Conservation (phyloP, 805 yeast species). For the Candida incommunis region DNA sequence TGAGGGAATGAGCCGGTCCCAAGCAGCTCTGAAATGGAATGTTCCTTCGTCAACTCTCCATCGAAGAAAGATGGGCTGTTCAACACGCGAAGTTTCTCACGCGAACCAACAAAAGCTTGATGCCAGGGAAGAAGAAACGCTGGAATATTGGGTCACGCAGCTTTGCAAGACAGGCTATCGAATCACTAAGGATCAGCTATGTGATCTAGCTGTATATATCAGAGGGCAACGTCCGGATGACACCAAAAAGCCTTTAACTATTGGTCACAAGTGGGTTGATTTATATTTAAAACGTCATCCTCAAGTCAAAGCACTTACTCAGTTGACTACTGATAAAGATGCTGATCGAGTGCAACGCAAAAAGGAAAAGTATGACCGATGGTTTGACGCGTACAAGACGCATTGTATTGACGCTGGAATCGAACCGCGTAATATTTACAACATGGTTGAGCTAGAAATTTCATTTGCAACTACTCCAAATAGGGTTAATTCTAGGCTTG, state of each 20-base stretch:
- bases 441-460: not conserved
- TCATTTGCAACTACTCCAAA: not conserved
- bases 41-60: not conserved
- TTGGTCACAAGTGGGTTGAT: slow-evolving; percentile 1
- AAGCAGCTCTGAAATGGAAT: not conserved
- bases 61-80: not conserved
- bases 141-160: not conserved
- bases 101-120: slow-evolving; percentile 1
- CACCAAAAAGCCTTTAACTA: not conserved
- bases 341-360: not conserved
- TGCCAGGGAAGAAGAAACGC: not conserved
- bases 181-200: not conserved
- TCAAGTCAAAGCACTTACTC: not conserved
- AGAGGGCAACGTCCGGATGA: not conserved
- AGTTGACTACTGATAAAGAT: not conserved
- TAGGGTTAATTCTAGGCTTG: not conserved
- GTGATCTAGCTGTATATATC: not conserved
- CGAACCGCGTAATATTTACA: not conserved
- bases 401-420: not conserved
- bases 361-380: not conserved
- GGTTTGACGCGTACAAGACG: not conserved
- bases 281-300: not conserved
- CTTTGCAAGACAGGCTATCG: not conserved
- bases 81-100: not conserved
- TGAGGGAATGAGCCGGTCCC: not conserved